Percentiles rank a stretch among this genome's conserved stretches.
Conservation (phyloP, 768 basidiomycete genomes). For the Mycena rosella region DNA sequence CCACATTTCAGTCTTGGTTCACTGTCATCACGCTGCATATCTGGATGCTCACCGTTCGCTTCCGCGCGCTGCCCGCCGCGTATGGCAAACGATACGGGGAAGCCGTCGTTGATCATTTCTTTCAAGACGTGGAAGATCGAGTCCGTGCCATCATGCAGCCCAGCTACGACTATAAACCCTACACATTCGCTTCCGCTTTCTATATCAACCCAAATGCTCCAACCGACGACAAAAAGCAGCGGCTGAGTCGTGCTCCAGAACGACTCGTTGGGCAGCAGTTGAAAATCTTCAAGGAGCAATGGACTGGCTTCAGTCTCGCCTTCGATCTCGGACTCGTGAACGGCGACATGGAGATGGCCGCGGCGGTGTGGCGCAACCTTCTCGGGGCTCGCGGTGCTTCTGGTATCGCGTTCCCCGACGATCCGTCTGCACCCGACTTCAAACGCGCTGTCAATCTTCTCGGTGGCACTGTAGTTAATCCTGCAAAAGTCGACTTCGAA, state of each 20-base stretch:
- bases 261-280: slow-evolving; percentile 86
- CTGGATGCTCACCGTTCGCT: slow-evolving; percentile 90
- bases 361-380: slow-evolving; percentile 91
- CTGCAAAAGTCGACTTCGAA: slow-evolving; percentile 68
- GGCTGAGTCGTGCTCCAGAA: slow-evolving; percentile 71
- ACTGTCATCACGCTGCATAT: slow-evolving; percentile 93
- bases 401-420: slow-evolving; percentile 66
- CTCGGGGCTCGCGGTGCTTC: slow-evolving; percentile 87
- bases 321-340: slow-evolving; percentile 83
- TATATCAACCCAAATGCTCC: slow-evolving; percentile 61
- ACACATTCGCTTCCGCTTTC: slow-evolving; percentile 60
- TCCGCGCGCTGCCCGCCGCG: slow-evolving; percentile 82
- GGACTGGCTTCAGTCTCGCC: slow-evolving; percentile 84
- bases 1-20: slow-evolving; percentile 98
- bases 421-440: slow-evolving; percentile 50
- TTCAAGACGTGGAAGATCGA: slow-evolving; percentile 92
- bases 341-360: slow-evolving; percentile 88
- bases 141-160: slow-evolving; percentile 85
- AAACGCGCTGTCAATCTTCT: slow-evolving; percentile 79
- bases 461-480: slow-evolving; percentile 72
- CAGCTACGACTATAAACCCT: slow-evolving; percentile 55
- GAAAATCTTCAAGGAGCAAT: slow-evolving; percentile 94
- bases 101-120: slow-evolving; percentile 93
- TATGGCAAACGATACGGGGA: slow-evolving; percentile 81
- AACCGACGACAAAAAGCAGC: slow-evolving; percentile 41